phyloP scores from a whole-genome alignment of 495 filamentous ascomycete species.

The Paragyromitra xinjiangensis region DNA sequence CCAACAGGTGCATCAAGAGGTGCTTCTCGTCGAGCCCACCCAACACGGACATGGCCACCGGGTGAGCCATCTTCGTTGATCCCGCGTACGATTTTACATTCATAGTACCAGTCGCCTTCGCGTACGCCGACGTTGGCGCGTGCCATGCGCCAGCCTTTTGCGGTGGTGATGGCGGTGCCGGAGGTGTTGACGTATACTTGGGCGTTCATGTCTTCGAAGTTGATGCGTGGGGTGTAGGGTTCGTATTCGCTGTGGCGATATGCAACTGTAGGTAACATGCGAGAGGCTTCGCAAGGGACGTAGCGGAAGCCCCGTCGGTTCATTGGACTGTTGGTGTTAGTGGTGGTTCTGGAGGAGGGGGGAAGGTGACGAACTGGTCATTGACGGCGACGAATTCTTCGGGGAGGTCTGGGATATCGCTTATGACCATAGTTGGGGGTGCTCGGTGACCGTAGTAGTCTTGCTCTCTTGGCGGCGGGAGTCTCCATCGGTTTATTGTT shows the following conservation, averaged over 20 bases:
- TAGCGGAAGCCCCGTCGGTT: constrained; percentile 75
- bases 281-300: constrained; percentile 88
- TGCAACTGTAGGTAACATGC: constrained; percentile 83
- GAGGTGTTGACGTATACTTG: constrained; percentile 73
- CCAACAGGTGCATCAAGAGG: constrained; percentile 90
- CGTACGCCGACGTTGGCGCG: constrained; percentile 89
- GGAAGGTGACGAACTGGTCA: constrained; percentile 66
- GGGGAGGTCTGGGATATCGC: constrained; percentile 41
- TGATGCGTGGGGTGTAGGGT: constrained; percentile 82
- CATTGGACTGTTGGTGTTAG: constrained; percentile 74
- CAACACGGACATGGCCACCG: constrained; percentile 83
- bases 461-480: constrained; percentile 63
- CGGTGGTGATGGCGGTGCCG: constrained; percentile 72
- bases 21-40: constrained; percentile 83
- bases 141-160: constrained; percentile 83
- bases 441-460: constrained; percentile 56
- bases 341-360: constrained; percentile 52
- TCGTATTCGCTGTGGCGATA: constrained; percentile 85
- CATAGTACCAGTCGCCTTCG: constrained; percentile 94
- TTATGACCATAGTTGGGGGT: constrained; percentile 43
- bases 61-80: constrained; percentile 58
- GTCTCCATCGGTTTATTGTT: constrained; percentile 63
- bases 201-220: constrained; percentile 88
- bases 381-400: constrained; percentile 68
- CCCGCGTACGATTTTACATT: constrained; percentile 84